Percentiles rank a stretch among this genome's conserved stretches.
Evolutionary conservation across 768 basidiomycete species (phyloP).

Genomic region (Hericium erinaceus): DNA sequence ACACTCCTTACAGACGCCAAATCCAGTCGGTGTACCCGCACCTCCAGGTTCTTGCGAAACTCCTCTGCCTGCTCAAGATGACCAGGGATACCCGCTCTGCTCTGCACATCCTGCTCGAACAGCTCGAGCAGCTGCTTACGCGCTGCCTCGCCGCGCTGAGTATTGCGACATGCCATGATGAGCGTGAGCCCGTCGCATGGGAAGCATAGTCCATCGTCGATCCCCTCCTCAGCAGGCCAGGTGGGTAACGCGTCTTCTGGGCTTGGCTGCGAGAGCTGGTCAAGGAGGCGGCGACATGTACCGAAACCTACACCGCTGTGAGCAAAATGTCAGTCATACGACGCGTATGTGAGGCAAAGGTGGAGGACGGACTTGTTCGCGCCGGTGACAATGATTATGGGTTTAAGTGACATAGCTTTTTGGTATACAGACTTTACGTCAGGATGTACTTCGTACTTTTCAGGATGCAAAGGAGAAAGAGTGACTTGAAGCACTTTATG

Average conservation of each 20-base stretch:
- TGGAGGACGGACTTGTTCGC: slow-evolving; percentile 25
- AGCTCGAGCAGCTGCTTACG: slow-evolving; percentile 40
- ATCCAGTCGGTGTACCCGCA: slow-evolving; percentile 60
- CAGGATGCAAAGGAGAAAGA: no score
- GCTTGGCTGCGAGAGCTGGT: slow-evolving; percentile 45
- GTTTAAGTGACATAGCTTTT: slow-evolving; percentile 4
- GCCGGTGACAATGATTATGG: slow-evolving; percentile 26
- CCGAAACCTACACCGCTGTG: slow-evolving; percentile 76
- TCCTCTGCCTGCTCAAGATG: slow-evolving; percentile 45
- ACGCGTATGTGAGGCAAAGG: neutral
- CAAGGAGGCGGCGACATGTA: slow-evolving; percentile 69
- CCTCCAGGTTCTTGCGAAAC: slow-evolving; percentile 49
- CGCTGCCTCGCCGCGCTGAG: slow-evolving; percentile 53
- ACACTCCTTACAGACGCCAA: slow-evolving; percentile 51
- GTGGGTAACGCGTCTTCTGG: slow-evolving; percentile 46
- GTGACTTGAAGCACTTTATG: no score
- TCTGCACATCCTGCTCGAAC: slow-evolving; percentile 45
- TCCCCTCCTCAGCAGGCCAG: slow-evolving; percentile 16
- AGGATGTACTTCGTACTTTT: no score
- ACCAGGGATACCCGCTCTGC: slow-evolving; percentile 23
- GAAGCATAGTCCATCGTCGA: slow-evolving; percentile 12
- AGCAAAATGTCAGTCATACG: neutral
- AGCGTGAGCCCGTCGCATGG: slow-evolving; percentile 54
- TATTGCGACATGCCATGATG: slow-evolving; percentile 73
- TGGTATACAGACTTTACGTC: no score